phyloP scores from a whole-genome alignment of 139 green algal species.

The Prasinococcaceae sp. region DNA sequence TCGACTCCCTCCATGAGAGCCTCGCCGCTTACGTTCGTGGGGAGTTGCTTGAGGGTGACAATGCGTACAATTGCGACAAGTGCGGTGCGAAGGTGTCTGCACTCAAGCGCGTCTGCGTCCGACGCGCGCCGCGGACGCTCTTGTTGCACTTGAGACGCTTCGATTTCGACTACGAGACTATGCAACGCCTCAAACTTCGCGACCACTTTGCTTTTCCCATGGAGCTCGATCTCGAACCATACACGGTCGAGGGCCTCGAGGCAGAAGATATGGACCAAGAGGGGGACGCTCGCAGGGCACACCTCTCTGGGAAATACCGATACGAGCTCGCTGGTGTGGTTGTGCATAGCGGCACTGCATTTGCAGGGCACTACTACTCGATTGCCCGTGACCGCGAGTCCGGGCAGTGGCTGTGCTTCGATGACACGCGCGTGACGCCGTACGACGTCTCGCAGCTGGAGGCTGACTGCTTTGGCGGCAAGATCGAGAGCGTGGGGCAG shows the following conservation, averaged over 20 bases:
- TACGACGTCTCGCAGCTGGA: constrained; percentile 61
- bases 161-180: constrained; percentile 42
- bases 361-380: constrained; percentile 90
- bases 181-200: constrained; percentile 50
- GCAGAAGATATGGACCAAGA: too few relatives aligned
- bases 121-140: constrained; percentile 22
- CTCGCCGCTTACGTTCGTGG: constrained; percentile 50
- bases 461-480: constrained; percentile 73
- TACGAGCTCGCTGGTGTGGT: constrained; percentile 78
- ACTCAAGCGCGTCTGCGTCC: constrained; percentile 19
- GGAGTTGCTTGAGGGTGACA: constrained; percentile 87
- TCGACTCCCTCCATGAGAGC: constrained; percentile 33
- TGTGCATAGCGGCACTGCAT: constrained; percentile 78
- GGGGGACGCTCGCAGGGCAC: too few relatives aligned
- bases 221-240: constrained; percentile 66
- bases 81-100: constrained; percentile 46
- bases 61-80: constrained; percentile 71
- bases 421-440: constrained; percentile 60
- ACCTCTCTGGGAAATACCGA: too few relatives aligned
- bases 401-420: constrained; percentile 63
- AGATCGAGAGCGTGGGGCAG: constrained; percentile 17
- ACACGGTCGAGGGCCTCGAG: constrained; percentile 53
- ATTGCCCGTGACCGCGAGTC: neutral
- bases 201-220: constrained; percentile 78
- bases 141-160: constrained; percentile 33